Conservation (phyloP, 495 filamentous ascomycete species). For the Halenospora varia region DNA sequence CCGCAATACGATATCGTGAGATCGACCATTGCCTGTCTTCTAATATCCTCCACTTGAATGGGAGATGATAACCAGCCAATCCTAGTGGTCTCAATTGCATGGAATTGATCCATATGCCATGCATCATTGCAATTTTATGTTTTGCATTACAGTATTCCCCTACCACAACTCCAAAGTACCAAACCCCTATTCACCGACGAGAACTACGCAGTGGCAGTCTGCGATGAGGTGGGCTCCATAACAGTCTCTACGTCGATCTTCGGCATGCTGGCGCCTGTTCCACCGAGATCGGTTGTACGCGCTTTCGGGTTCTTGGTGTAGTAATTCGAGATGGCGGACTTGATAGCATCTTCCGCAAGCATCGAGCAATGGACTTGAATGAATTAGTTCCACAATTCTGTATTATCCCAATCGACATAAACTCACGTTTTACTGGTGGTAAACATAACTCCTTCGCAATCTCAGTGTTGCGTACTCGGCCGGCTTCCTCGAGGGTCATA, state of each 20-base stretch:
- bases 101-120: neutral
- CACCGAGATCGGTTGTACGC: conserved; percentile 67
- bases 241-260: conserved; percentile 47
- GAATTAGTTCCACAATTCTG: conserved; percentile 6
- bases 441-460: conserved; percentile 95
- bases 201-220: conserved; percentile 19
- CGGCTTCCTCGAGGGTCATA: conserved; percentile 94
- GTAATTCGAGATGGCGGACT: conserved; percentile 97
- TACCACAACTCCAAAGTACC: neutral
- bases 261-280: conserved; percentile 57
- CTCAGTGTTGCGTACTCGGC: conserved; percentile 89
- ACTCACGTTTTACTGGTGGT: conserved; percentile 89
- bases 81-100: neutral
- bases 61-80: too few species aligned
- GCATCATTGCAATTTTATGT: neutral
- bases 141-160: neutral
- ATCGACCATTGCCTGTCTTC: neutral
- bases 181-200: neutral
- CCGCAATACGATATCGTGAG: neutral
- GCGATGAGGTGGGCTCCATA: conserved; percentile 22
- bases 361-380: conserved; percentile 89
- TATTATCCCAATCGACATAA: conserved; percentile 23
- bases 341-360: conserved; percentile 98
- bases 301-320: conserved; percentile 89
- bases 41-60: neutral